A percentile compares a stretch with the other conserved stretches of the same genome.
These are phyloP conservation scores for Gossypium trilobum DNA, from an alignment of 441 rosid species.

Conservation along the genomic window DNA sequence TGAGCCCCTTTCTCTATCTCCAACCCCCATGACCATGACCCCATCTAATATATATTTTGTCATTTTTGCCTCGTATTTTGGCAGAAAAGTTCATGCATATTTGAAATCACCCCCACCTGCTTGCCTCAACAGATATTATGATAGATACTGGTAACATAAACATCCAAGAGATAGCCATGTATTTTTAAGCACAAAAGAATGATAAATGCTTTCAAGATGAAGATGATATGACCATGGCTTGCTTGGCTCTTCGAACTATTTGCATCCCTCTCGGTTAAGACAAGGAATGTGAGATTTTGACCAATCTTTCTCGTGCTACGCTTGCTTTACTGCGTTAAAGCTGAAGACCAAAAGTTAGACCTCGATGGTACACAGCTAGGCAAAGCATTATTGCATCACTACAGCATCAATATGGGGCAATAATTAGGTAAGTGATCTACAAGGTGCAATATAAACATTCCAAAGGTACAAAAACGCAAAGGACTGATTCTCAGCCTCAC, in stretches of 20 bases:
- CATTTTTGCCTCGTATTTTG: neutral
- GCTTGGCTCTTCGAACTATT: no score
- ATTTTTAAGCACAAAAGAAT: neutral
- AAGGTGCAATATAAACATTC: neutral
- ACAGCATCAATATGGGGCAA: slow-evolving; percentile 1
- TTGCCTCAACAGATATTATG: no score
- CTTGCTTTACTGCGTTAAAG: neutral
- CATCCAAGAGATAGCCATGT: neutral
- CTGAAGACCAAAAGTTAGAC: neutral
- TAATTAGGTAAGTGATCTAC: neutral
- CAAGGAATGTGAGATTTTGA: no score
- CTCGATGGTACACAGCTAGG: no score
- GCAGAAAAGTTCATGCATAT: neutral
- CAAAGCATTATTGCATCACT: neutral
- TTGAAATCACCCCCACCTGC: no score
- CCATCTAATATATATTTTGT: neutral
- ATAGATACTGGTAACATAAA: no score
- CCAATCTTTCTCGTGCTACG: no score
- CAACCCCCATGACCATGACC: neutral
- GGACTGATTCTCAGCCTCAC: neutral
- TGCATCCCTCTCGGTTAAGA: no score
- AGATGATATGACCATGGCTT: no score
- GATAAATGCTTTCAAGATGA: neutral
- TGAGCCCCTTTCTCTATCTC: neutral
- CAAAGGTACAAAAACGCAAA: neutral